Base-by-base conservation (phyloP, 1,284 basidiomycete species). In the Coniferiporia sulphurascens region DNA sequence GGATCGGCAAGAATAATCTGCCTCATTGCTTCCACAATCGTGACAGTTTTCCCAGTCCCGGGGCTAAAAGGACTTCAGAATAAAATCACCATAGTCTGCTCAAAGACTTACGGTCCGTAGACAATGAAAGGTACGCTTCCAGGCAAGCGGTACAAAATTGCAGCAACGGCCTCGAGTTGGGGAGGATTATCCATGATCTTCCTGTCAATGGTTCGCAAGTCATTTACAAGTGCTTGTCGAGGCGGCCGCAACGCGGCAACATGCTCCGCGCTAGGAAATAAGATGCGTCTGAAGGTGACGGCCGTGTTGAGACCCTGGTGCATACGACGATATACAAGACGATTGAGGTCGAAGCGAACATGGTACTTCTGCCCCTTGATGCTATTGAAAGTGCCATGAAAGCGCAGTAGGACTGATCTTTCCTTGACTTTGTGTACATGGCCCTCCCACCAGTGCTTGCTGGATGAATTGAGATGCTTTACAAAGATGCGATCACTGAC, bases 21-120 rank as follows among this genome's bases (percentile, higher is more conserved):
- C 1, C 71, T 74, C 17, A 88, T 86, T 0, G 82, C 76, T 68
- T 89, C 86, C 0, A 89, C 78, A 2, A 85, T 74, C 0, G 85
- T 87, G 12, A 87, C 78, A 0, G 86, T 89, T 70, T 87, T 89
- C 0, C 86, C 86, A 0, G 86, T 87, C 10, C 85, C 84, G 3
- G 83, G 84, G 3, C 83, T 85, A 50, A 3, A 55, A 35, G 27
- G 27, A 38, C 48, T 44, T 44, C 27, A 50, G 51, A 21, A 9
- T 32, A 4, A 8, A 48, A 10, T n/a, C 27, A 52, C 55, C 9
- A 48, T 19, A 3, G 58, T 32, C 8, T 43, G 17, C 8, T 15
- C 17, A 12, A 6, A 48, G 5, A 77, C 85, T 72, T 71, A 86
- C 84, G 86, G 85, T 27, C 86, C 86, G 69, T 84, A 87, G 1